Evolutionary conservation across 2,329 filamentous ascomycete genomes (phyloP).

Genomic region (Hortaea werneckii): DNA sequence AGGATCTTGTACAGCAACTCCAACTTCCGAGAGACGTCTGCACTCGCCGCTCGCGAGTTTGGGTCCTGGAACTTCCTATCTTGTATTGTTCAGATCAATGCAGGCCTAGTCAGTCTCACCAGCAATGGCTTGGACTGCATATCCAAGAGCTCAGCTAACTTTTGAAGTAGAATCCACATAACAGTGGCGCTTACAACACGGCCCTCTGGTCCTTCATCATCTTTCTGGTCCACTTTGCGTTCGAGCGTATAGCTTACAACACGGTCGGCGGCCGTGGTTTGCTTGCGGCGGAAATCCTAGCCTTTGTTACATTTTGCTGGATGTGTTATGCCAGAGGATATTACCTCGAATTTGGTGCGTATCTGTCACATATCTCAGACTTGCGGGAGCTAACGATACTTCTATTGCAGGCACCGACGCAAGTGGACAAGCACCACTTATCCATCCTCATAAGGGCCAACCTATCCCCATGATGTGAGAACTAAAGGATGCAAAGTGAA

Average conservation of each 20-base stretch:
- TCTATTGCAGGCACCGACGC: background rate
- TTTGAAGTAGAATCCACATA: background rate
- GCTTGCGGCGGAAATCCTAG: constrained; percentile 1
- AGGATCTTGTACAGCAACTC: background rate
- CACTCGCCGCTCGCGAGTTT: constrained; percentile 1
- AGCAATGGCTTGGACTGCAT: no score
- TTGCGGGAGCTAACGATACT: background rate
- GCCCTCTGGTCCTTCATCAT: constrained; percentile 1
- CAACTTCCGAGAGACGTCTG: background rate
- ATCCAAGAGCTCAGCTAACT: no score
- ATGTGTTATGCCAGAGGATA: background rate
- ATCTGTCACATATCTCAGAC: background rate
- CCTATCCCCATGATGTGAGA: background rate
- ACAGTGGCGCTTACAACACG: constrained; percentile 1
- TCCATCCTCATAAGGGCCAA: background rate
- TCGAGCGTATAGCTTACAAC: background rate
- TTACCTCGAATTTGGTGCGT: background rate
- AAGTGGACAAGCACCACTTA: background rate
- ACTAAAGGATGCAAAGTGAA: no score
- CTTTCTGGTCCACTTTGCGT: background rate
- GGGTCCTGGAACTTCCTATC: background rate
- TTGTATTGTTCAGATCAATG: constrained; percentile 1
- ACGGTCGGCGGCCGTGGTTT: constrained; percentile 1
- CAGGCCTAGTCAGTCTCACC: background rate
- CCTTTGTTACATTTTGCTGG: constrained; percentile 1